Evolutionary conservation across 352 stramenopile species (phyloP).

Genomic region (Phytophthora sp.): DNA sequence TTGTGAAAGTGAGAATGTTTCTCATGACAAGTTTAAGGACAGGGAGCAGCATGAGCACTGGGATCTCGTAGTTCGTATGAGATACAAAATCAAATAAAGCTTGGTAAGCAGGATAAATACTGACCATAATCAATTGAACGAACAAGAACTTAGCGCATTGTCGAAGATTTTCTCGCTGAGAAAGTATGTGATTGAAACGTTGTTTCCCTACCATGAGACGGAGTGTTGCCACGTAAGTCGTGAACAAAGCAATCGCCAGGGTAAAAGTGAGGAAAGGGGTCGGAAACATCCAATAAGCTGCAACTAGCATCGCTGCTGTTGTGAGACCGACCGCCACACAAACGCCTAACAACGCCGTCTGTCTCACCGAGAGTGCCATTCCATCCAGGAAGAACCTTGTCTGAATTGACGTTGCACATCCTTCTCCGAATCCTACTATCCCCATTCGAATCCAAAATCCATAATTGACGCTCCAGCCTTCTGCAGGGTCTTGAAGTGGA

Average conservation of each 20-base stretch:
- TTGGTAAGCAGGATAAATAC: background rate
- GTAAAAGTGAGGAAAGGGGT: background rate
- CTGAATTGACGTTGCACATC: background rate
- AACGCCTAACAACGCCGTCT: background rate
- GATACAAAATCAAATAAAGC: background rate
- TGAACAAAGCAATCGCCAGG: background rate
- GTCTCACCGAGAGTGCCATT: background rate
- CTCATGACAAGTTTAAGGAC: background rate
- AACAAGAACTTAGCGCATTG: background rate
- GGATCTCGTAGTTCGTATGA: background rate
- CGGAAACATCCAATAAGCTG: background rate
- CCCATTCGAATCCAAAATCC: slow-evolving; percentile 2
- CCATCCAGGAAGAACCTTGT: background rate
- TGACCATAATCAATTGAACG: background rate
- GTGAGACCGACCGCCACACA: background rate
- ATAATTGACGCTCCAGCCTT: background rate
- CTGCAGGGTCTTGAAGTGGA: background rate
- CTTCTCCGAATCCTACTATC: background rate
- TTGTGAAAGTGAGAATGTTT: background rate
- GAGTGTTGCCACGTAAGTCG: background rate
- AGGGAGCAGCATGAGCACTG: background rate
- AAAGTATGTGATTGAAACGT: background rate
- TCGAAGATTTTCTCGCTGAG: background rate
- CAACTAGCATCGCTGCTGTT: background rate
- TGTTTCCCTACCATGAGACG: background rate